Evolutionary conservation across 2,329 filamentous ascomycete species (phyloP).

Genomic region (Coniella vitis): DNA sequence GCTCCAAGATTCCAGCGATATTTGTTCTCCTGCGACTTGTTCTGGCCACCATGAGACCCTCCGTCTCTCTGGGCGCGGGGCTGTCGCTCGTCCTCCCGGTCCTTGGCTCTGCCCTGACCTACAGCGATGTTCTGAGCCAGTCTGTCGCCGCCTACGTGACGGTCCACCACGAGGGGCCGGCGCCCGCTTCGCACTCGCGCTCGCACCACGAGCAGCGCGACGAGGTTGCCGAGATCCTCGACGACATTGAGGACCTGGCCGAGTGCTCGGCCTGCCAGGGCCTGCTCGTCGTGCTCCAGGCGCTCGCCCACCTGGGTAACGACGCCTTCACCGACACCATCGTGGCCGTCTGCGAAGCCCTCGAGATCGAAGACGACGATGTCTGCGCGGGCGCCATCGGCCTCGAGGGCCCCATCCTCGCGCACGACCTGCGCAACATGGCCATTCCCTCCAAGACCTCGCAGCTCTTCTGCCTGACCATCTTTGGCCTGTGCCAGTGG

Average conservation of each 20-base stretch:
- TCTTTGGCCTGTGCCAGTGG: constrained; percentile 47
- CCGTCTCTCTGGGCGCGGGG: neutral
- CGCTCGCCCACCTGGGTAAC: constrained; percentile 17
- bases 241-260: constrained; percentile 11
- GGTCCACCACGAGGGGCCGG: neutral
- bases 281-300: constrained; percentile 8
- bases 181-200: too few relatives aligned
- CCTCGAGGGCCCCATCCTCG: constrained; percentile 47
- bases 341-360: constrained; percentile 26
- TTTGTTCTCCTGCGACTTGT: neutral
- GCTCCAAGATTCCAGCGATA: too few relatives aligned
- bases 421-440: constrained; percentile 40
- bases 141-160: constrained; percentile 6
- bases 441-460: constrained; percentile 42
- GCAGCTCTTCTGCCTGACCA: constrained; percentile 42
- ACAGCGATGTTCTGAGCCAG: constrained; percentile 6
- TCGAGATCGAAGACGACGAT: constrained; percentile 43
- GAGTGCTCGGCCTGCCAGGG: constrained; percentile 13
- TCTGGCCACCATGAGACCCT: constrained; percentile 5
- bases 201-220: too few relatives aligned
- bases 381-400: constrained; percentile 47
- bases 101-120: constrained; percentile 6
- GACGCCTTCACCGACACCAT: constrained; percentile 30
- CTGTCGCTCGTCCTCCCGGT: constrained; percentile 1
- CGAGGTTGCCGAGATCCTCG: constrained; percentile 4